A percentile compares a stretch with the other conserved stretches of the same genome.
Evolutionary conservation across 495 filamentous ascomycete genomes (phyloP).

Genomic region (Elasticomyces elasticus): DNA sequence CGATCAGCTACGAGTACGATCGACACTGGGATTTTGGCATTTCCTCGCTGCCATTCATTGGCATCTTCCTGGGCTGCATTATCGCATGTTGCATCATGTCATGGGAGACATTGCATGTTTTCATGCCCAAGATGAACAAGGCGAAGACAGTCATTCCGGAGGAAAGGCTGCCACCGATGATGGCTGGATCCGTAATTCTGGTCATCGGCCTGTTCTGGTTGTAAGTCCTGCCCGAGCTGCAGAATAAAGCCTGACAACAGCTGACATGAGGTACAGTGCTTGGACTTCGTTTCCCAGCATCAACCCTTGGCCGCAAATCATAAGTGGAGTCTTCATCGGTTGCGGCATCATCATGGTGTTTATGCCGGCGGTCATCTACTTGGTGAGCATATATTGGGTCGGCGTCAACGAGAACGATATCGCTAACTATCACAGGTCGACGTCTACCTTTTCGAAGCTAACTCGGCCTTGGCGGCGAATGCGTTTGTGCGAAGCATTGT

Average conservation of each 20-base stretch:
- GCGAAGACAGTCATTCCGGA: constrained; percentile 19
- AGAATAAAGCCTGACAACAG: too few relatives aligned
- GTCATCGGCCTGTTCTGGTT: constrained; percentile 29
- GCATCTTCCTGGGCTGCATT: constrained; percentile 34
- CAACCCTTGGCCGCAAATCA: constrained; percentile 43
- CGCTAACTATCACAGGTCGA: not conserved
- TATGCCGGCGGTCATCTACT: constrained; percentile 44
- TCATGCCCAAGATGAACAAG: constrained; percentile 29
- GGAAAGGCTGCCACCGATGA: constrained; percentile 26
- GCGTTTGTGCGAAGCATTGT: constrained; percentile 38
- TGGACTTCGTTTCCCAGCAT: constrained; percentile 35
- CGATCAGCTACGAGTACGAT: constrained; percentile 20
- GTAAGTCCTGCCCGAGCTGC: too few relatives aligned
- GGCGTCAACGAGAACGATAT: too few relatives aligned
- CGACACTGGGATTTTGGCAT: constrained; percentile 32
- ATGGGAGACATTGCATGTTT: constrained; percentile 24
- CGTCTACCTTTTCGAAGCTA: constrained; percentile 29
- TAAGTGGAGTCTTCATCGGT: constrained; percentile 28
- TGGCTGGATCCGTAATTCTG: not conserved
- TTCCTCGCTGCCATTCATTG: constrained; percentile 40
- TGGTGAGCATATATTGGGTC: constrained; percentile 19
- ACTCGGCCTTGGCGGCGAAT: constrained; percentile 41
- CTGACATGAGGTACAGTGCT: too few relatives aligned
- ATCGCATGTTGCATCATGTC: not conserved
- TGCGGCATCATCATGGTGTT: constrained; percentile 25